Evolutionary conservation across 2,329 filamentous ascomycete species (phyloP), one percentile per base, ranked within the genome.

Genomic region (Aureobasidium sp.): DNA sequence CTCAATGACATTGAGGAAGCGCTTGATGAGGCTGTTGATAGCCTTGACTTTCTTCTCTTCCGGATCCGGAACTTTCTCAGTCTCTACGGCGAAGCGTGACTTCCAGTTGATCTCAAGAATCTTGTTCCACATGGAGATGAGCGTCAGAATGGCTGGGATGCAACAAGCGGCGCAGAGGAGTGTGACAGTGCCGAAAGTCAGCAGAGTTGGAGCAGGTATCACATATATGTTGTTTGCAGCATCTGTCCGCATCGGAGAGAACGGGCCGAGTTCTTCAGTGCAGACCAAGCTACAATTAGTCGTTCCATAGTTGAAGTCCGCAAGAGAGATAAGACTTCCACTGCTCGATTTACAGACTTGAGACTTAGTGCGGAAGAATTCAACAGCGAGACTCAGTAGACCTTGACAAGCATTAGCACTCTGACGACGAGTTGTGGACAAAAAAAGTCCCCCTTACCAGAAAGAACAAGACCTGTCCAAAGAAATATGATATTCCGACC

Each of bases 401-500:
- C 85, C 83, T 83, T 59, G 37, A 59, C 17, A n/a, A 17, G n/a
- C 8, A 10, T 51, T 24, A 62, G 48, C 32, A 46, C n/a, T 37
- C 48, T 15, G 13, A 13, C 15, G 9, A 6, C 8, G 32, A 10
- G 12, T 29, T 3, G 9, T 4, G 5, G 20, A 44, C 3, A 15
- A n/a, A 6, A 15, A 17, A 20, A n/a, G 15, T n/a, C 15, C 50
- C 63, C 6, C 78, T 72, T 63, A 82, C 84, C 86, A 27, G 82
- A 79, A 13, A 88, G 76, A 32, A 88, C 72, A 2, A 88, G 73
- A 4, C 78, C 77, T 0, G 84, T 85, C 86, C 86, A 89, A 0
- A 87, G 37, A 66, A 88, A 88, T 60, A 89, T 87, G 48, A 82
- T 81, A 65, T 87, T 87, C 39, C 86, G 78, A 2, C 85, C 85